phyloP scores from a whole-genome alignment of 306 rosid species.

The Rubus idaeus region DNA sequence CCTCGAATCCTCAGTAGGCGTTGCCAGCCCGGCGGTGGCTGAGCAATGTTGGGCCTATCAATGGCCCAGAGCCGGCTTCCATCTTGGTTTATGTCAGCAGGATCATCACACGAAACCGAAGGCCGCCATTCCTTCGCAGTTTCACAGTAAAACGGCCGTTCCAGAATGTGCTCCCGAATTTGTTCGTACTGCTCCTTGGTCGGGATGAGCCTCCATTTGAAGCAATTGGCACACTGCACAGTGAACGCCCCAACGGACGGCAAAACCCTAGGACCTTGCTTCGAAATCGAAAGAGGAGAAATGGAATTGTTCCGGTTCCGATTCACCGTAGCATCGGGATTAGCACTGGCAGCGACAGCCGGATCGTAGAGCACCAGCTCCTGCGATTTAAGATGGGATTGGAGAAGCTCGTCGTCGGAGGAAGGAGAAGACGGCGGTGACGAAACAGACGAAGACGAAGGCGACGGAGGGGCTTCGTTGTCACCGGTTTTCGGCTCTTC shows the following conservation, averaged over 20 bases:
- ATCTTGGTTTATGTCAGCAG: conserved; percentile 84
- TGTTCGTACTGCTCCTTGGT: conserved; percentile 87
- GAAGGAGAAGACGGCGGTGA: conserved; percentile 48
- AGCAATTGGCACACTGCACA: conserved; percentile 87
- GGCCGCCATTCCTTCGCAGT: conserved; percentile 87
- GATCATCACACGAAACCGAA: conserved; percentile 74
- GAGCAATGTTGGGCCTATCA: conserved; percentile 91
- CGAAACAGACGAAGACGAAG: conserved; percentile 37
- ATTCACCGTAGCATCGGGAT: conserved; percentile 20
- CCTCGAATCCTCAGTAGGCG: conserved; percentile 77
- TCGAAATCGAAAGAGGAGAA: conserved; percentile 20
- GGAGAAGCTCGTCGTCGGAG: conserved; percentile 42
- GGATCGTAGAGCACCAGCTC: conserved; percentile 76
- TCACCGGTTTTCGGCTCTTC: conserved; percentile 24
- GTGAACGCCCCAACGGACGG: conserved; percentile 84
- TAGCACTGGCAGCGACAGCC: conserved; percentile 6
- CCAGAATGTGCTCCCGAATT: conserved; percentile 76
- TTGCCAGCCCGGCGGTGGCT: conserved; percentile 90
- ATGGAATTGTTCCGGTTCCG: neutral
- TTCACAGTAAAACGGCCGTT: conserved; percentile 69
- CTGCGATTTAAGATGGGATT: conserved; percentile 38
- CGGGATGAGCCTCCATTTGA: conserved; percentile 95
- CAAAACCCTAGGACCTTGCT: conserved; percentile 48
- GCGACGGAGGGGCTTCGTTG: conserved; percentile 30
- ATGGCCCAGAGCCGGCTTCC: conserved; percentile 92